Conservation (phyloP, 345 rosid genomes). For the Clausena lansium region DNA sequence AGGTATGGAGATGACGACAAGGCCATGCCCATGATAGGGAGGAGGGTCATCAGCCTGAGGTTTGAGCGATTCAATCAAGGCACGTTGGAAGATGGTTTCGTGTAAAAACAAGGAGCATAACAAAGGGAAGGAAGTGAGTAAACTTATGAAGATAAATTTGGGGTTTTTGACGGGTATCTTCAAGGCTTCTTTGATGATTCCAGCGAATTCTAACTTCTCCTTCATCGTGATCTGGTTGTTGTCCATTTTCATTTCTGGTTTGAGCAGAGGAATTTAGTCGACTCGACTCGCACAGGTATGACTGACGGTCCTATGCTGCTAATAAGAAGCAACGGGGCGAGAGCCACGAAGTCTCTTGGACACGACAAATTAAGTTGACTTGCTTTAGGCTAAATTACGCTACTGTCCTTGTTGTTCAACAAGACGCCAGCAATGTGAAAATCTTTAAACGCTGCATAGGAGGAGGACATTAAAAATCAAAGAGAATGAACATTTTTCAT, state of each 20-base stretch:
- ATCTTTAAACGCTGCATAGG: background rate
- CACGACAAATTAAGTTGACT: background rate
- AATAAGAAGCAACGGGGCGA: background rate
- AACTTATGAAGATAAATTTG: constrained; percentile 22
- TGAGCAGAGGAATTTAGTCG: background rate
- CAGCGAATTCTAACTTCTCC: constrained; percentile 25
- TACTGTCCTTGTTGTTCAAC: background rate
- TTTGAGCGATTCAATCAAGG: constrained; percentile 11
- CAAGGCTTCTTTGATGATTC: constrained; percentile 25
- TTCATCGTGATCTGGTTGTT: constrained; percentile 10
- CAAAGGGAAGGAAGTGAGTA: constrained; percentile 31
- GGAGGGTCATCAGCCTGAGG: background rate
- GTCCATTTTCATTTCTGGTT: constrained; percentile 14
- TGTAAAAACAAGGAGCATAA: constrained; percentile 30
- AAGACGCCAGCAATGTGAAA: background rate
- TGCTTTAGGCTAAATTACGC: background rate
- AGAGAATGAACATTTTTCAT: background rate
- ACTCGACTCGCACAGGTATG: background rate
- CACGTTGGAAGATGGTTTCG: constrained; percentile 24
- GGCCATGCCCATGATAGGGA: background rate
- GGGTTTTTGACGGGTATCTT: constrained; percentile 15
- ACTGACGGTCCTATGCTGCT: too few species aligned
- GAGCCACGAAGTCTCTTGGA: background rate
- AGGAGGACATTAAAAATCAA: too few species aligned
- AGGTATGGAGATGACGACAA: background rate